phyloP scores from a whole-genome alignment of 805 yeast species.

The Groenewaldozyma salmanticensis region DNA sequence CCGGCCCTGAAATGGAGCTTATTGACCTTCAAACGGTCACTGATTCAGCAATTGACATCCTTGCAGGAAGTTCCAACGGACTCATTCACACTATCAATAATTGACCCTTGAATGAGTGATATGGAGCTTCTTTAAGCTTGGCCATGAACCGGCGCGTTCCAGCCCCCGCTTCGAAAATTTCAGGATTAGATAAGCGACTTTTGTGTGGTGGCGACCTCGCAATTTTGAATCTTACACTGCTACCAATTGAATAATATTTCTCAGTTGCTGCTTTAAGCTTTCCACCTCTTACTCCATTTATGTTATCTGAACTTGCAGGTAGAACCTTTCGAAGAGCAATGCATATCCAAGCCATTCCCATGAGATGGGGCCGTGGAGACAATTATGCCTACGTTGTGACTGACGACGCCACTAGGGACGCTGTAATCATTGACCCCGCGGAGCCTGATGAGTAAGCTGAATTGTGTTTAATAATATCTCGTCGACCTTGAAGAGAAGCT shows the following conservation, averaged over 20 bases:
- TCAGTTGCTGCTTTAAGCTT: no score
- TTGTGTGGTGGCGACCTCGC: no score
- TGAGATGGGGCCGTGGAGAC: constrained; percentile 94
- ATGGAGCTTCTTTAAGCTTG: no score
- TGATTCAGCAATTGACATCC: background rate
- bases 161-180: no score
- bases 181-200: no score
- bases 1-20: background rate
- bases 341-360: constrained; percentile 76
- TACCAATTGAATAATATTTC: no score
- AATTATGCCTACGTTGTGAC: constrained; percentile 77
- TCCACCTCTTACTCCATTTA: no score
- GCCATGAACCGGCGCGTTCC: no score
- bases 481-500: background rate
- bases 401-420: constrained; percentile 53
- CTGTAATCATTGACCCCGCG: constrained; percentile 92
- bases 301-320: no score
- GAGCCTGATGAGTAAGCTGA: constrained; percentile 50
- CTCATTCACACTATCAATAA: no score
- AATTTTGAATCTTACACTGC: no score
- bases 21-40: background rate
- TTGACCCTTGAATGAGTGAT: no score
- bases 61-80: background rate
- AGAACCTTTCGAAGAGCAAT: constrained; percentile 33
- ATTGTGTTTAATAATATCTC: background rate